phyloP scores from a whole-genome alignment of 805 yeast genomes.

The Candida boleticola region DNA sequence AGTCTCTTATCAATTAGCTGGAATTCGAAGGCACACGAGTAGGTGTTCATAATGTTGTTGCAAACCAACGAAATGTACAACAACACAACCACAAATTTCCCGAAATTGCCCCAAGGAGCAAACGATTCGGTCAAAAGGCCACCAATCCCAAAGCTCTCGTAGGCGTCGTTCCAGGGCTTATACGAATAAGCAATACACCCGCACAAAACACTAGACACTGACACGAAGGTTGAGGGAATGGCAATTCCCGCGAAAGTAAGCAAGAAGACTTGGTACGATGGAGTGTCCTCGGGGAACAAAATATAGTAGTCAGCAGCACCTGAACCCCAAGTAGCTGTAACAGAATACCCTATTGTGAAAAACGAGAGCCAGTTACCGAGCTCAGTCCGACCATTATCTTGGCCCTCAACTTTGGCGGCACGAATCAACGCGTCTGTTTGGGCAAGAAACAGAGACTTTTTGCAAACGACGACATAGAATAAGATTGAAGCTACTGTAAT shows the following conservation, averaged over 20 bases:
- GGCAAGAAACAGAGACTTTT: slow-evolving; percentile 17
- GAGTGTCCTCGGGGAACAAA: slow-evolving; percentile 29
- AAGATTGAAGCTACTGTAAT: slow-evolving; percentile 26
- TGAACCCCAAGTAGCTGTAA: slow-evolving; percentile 36
- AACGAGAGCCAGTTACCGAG: slow-evolving; percentile 35
- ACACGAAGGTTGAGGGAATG: slow-evolving; percentile 35
- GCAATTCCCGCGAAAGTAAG: slow-evolving; percentile 27
- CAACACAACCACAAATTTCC: slow-evolving; percentile 30
- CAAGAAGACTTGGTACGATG: slow-evolving; percentile 21
- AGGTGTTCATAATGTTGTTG: slow-evolving; percentile 36
- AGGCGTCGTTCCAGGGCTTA: slow-evolving; percentile 31
- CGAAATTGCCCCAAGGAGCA: slow-evolving; percentile 36
- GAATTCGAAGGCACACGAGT: slow-evolving; percentile 33
- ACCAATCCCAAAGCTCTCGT: slow-evolving; percentile 28
- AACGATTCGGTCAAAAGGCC: slow-evolving; percentile 31
- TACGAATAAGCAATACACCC: slow-evolving; percentile 32
- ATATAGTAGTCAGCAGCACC: slow-evolving; percentile 35
- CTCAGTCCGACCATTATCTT: slow-evolving; percentile 13
- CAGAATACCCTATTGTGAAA: slow-evolving; percentile 34
- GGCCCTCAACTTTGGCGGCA: slow-evolving; percentile 8
- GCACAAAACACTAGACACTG: slow-evolving; percentile 26
- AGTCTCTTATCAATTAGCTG: slow-evolving; percentile 28
- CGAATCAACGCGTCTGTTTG: slow-evolving; percentile 21
- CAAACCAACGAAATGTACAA: slow-evolving; percentile 32
- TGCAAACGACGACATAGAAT: slow-evolving; percentile 30